Evolutionary conservation across 495 filamentous ascomycete genomes (phyloP).

Genomic region (Penicillium pulvis): DNA sequence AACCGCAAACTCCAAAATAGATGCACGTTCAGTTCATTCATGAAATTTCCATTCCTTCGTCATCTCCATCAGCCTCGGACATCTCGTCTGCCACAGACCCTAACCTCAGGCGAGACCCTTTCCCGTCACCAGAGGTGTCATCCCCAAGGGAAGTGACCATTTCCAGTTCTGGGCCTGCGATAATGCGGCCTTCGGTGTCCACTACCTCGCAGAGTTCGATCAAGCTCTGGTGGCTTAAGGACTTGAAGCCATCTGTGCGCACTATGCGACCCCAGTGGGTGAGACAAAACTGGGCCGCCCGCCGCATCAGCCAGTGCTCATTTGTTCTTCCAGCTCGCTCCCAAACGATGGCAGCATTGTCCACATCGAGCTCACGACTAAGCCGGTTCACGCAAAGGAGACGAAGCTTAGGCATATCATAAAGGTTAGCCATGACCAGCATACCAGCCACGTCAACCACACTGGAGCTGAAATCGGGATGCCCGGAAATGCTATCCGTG

Average conservation of each 20-base stretch:
- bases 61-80: slow-evolving; percentile 66
- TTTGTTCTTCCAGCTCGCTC: slow-evolving; percentile 85
- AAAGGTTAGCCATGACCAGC: slow-evolving; percentile 96
- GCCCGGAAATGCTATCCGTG: slow-evolving; percentile 82
- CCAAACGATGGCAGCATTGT: slow-evolving; percentile 95
- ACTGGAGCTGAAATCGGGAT: slow-evolving; percentile 64
- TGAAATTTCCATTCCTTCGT: slow-evolving; percentile 68
- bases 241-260: slow-evolving; percentile 81
- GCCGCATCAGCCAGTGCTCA: slow-evolving; percentile 89
- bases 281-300: slow-evolving; percentile 85
- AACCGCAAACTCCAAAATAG: slow-evolving; percentile 24
- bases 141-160: slow-evolving; percentile 65
- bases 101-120: slow-evolving; percentile 46
- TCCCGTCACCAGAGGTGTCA: slow-evolving; percentile 53
- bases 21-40: slow-evolving; percentile 32
- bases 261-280: slow-evolving; percentile 94
- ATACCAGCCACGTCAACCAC: slow-evolving; percentile 90
- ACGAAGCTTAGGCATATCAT: slow-evolving; percentile 91
- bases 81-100: slow-evolving; percentile 58
- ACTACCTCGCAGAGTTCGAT: slow-evolving; percentile 92
- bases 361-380: slow-evolving; percentile 85
- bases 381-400: slow-evolving; percentile 87
- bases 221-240: slow-evolving; percentile 71
- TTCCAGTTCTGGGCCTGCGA: slow-evolving; percentile 83
- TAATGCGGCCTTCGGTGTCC: slow-evolving; percentile 84